Percentiles rank a stretch among this genome's conserved stretches.
These are phyloP conservation scores for Arachis stenosperma DNA, from an alignment of 306 rosid species.

Conservation along the genomic window DNA sequence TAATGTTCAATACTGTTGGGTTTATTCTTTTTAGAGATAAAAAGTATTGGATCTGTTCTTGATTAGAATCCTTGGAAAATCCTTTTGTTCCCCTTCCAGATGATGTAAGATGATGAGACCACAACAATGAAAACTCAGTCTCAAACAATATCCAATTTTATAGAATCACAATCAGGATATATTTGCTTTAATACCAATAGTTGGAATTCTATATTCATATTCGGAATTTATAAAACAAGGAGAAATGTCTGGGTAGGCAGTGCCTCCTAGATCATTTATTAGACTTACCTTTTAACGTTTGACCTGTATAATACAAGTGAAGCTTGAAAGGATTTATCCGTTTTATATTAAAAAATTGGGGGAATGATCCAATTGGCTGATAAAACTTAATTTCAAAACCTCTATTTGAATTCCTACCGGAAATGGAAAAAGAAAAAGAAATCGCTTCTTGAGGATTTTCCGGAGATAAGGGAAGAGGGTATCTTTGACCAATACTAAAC, in stretches of 20 bases:
- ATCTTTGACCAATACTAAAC: too few species aligned
- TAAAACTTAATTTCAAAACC: too few species aligned
- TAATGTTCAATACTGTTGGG: neutral
- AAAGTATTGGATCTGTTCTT: neutral
- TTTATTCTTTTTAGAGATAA: neutral
- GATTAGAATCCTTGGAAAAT: neutral
- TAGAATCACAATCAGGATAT: neutral
- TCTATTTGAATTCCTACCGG: neutral
- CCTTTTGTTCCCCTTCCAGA: neutral
- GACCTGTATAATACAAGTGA: neutral
- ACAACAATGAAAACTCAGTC: neutral
- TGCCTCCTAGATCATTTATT: neutral
- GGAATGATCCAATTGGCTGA: neutral
- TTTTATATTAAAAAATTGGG: too few species aligned
- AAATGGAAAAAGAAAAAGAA: too few species aligned
- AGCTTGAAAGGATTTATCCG: too few species aligned
- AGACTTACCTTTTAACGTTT: neutral
- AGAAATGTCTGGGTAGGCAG: neutral
- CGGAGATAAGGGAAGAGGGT: too few species aligned
- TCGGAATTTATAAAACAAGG: neutral
- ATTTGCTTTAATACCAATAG: neutral
- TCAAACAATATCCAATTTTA: neutral
- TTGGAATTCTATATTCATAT: neutral
- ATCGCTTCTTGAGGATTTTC: too few species aligned
- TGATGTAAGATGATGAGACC: neutral